Base-by-base conservation (phyloP, 1,284 basidiomycete species). In the Cutaneotrichosporon mucoides region DNA sequence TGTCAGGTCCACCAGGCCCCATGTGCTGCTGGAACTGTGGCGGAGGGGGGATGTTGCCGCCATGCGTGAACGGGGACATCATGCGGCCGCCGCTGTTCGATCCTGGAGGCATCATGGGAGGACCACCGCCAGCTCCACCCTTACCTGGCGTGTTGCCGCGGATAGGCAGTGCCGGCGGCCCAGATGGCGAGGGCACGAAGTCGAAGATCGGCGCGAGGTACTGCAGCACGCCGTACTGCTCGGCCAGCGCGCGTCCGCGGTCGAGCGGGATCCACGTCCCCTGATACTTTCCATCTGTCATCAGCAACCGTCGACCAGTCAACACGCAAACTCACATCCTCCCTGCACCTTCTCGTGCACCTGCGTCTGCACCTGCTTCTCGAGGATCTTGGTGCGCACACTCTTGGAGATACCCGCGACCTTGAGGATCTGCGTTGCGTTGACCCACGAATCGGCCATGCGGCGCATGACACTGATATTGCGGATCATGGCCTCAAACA, bases 321-420 rank as follows among this genome's bases (percentile, higher is more conserved):
- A 11, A 6, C 15, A 6, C 7, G 5, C 40, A 12, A 10, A 76
- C 76, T 72, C 61, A 77, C 75, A 99, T 44, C 96, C 96, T 51
- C 96, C 96, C 77, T 99, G 96, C 10, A 99, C 92, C 78, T 99
- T 99, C 79, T 99, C 95, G 78, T 99, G 94, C 78, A 92, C 88
- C 54, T 94, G 94, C 48, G 89, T 89, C 44, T 94, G 84, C 64
- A 99, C 91, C 80, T 99, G 95, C 77, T 95, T 96, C 81, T 99
- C 96, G 41, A 99, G 83, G 60, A 98, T 97, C 84, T 97, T 97
- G 24, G 95, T 98, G 46, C 96, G 84, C 43, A 89, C 85, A 3
- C 92, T 93, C 80, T 99, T 99, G 79, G 96, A 92, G 61, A 99
- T 89, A 45, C 96, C 96, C 7, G 96, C 96, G 45, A 99, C 94